These are phyloP conservation scores for Glycyrrhiza uralensis DNA, from an alignment of 306 rosid species.

Conservation along the genomic window DNA sequence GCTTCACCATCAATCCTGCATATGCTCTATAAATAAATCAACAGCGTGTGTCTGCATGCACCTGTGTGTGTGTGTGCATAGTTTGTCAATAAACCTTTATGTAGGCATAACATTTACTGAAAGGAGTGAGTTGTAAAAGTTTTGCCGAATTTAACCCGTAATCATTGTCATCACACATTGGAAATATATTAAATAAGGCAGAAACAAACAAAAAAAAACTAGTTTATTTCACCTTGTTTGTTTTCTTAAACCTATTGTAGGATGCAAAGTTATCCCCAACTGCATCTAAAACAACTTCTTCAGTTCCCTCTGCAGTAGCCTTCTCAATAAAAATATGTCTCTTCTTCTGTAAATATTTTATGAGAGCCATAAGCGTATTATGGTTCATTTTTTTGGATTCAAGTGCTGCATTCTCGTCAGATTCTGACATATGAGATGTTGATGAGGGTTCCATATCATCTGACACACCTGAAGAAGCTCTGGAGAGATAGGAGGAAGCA, in stretches of 20 bases:
- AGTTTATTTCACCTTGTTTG: constrained; percentile 62
- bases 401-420: constrained; percentile 63
- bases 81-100: constrained; percentile 4
- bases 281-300: constrained; percentile 90
- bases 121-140: not conserved
- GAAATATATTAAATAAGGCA: not conserved
- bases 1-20: constrained; percentile 17
- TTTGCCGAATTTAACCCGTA: not conserved
- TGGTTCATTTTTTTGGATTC: constrained; percentile 89
- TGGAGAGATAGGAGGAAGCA: constrained; percentile 54
- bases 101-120: constrained; percentile 7
- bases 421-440: constrained; percentile 43
- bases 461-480: constrained; percentile 79
- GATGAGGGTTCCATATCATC: constrained; percentile 75
- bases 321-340: constrained; percentile 74
- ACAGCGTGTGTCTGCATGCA: not conserved
- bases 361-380: constrained; percentile 95
- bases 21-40: not conserved
- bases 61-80: not conserved
- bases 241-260: constrained; percentile 63
- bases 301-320: constrained; percentile 98
- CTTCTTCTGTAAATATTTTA: constrained; percentile 89
- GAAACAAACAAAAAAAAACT: not conserved
- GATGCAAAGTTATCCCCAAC: constrained; percentile 70
- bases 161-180: not conserved